Percentiles rank a stretch among this genome's conserved stretches.
Evolutionary conservation across 75 land plant genomes (phyloP).

Genomic region (Pinus tabuliformis): DNA sequence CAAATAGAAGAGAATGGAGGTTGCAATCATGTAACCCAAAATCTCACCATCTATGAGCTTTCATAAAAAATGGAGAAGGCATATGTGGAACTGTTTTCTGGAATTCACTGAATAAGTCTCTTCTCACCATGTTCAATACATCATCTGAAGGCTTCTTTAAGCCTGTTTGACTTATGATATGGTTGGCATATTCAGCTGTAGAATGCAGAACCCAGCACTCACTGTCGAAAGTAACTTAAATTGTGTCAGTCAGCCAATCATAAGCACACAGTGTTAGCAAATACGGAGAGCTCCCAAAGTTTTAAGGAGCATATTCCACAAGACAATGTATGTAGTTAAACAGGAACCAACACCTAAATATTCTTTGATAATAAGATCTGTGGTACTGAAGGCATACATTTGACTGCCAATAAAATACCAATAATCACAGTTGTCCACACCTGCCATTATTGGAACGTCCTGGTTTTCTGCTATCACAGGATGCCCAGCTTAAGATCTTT

Average conservation of each 20-base stretch:
- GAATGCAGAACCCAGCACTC: slow-evolving; percentile 90
- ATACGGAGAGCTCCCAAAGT: background rate
- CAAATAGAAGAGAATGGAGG: background rate
- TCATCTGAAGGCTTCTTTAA: slow-evolving; percentile 64
- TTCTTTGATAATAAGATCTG: background rate
- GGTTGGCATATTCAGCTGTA: slow-evolving; percentile 66
- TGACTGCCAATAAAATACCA: background rate
- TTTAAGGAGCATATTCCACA: background rate
- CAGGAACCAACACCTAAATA: background rate
- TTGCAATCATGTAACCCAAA: background rate
- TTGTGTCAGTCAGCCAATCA: slow-evolving; percentile 2
- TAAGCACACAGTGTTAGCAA: slow-evolving; percentile 12
- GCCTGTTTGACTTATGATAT: slow-evolving; percentile 45
- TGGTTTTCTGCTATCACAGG: slow-evolving; percentile 88
- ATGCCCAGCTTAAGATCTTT: slow-evolving; percentile 60
- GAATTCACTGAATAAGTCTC: slow-evolving; percentile 53
- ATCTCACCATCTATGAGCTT: slow-evolving; percentile 88
- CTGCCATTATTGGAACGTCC: slow-evolving; percentile 34
- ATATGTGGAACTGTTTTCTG: slow-evolving; percentile 33
- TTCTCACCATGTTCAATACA: slow-evolving; percentile 44
- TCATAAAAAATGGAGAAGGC: slow-evolving; percentile 58
- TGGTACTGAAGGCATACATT: background rate
- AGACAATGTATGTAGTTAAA: background rate
- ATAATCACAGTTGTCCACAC: slow-evolving; percentile 4
- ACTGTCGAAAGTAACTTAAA: slow-evolving; percentile 21